Evolutionary conservation across 352 stramenopile species (phyloP), one percentile per base, ranked within the genome.

Genomic region (Phytophthora boehmeriae): DNA sequence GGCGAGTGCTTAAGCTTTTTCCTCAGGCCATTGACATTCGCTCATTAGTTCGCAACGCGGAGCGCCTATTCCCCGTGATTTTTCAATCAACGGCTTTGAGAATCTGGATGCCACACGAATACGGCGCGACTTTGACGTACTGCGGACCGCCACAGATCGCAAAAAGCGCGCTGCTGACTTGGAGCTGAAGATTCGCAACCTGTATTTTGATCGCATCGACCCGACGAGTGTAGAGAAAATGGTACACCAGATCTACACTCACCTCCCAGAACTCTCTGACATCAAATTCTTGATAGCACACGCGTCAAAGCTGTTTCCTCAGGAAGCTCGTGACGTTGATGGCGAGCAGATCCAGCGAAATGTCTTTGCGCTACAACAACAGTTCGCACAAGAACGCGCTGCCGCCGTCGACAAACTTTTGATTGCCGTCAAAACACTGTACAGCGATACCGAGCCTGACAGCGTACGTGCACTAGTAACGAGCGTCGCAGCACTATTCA

Each of bases 191-290:
- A 91, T 97, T 47, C 79, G 89, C 28, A 90, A 79, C 17, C 74
- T 97, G 16, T 97, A 97, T 81, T 97, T 96, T 59, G 88, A 97
- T 55, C 72, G 78, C 22, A 90, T 96, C 71, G 86, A 97, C 45
- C 86, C 86, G 4, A 76, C 68, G 4, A 71, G 56, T 11, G 89
- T 96, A n/a, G 86, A 95, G 49, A 42, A 53, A 23, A 94, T 96
- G 68, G 86, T 97, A 5, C 60, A 83, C 17, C 76, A 76, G 11
- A 95, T 97, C 59, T 96, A 97, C 59, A 59, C 56, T 2, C 77
- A 96, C 58, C 73, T 96, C 13, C 70, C 66, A 14, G 70, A 79
- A 20, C 73, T 97, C 20, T 59, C 68, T 9, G 88, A 96, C 58
- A 71, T 96, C 51, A 87, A 92, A 14, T 96, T 97, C 53, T 69